Evolutionary conservation across 2,329 filamentous ascomycete genomes (phyloP), one percentile per base, ranked within the genome.

Genomic region (Diaporthe humulicola): DNA sequence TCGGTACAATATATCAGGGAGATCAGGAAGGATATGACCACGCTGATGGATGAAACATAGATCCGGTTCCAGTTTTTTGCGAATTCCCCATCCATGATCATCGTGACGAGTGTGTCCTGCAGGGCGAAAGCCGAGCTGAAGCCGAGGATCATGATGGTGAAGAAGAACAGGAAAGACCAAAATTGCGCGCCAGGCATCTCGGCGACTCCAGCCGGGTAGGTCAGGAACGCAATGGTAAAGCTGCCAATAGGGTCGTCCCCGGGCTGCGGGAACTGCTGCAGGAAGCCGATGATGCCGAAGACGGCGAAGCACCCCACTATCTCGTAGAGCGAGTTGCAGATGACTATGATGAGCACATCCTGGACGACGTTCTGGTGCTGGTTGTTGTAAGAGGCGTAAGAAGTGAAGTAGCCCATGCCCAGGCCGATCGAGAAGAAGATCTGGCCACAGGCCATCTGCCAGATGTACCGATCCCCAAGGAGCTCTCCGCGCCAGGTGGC

Each of bases 311-410:
- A 64, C 3, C 60, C 60, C 40, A 64, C 60, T 3, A 64, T 33
- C 60, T 64, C 38, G 60, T 64, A 64, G 60, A 64, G 60, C 4
- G 60, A 64, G 60, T 64, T 64, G 60, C 60, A 45, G 9, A 45
- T 8, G 7, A 64, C 15, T 8, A 64, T 64, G 38, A 64, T 64
- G 15, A 64, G 60, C 8, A 45, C 38, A 5, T 64, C 60, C 38
- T 45, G 38, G 15, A 64, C 60, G 25, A 64, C 38, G 10, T 64
- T 64, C 60, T 64, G 60, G 60, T 64, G 60, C 40, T 64, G 60
- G 40, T 64, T 64, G n/a, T 64, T 64, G 60, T 64, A 64, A 3
- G 38, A 64, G 4, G 60, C 38, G 15, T 64, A 64, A 4, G 60
- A 64, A 9, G 60, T 64, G 60, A 64, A 64, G 60, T 64, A 64